phyloP scores from a whole-genome alignment of 2,329 filamentous ascomycete genomes.

The Claviceps sp. region DNA sequence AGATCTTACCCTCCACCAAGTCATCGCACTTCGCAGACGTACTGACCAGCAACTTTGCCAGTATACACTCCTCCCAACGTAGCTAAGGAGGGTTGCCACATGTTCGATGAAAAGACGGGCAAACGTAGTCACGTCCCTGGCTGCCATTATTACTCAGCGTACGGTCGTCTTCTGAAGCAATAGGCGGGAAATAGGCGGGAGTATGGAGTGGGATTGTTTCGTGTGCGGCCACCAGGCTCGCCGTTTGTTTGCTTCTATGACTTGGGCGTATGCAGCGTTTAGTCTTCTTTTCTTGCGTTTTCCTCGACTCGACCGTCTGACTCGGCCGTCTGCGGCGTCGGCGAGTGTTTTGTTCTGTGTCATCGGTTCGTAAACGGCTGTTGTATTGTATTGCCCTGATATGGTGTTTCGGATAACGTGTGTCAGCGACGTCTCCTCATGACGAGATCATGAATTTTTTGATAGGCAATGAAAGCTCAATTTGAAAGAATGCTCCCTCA shows the following conservation, averaged over 20 bases:
- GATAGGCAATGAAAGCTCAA: constrained; percentile 11
- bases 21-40: constrained; percentile 12
- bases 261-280: constrained; percentile 5
- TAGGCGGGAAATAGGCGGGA: constrained; percentile 16
- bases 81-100: constrained; percentile 65
- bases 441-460: constrained; percentile 8
- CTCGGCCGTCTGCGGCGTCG: neutral
- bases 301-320: neutral
- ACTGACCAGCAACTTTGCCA: constrained; percentile 22
- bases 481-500: constrained; percentile 2
- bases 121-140: constrained; percentile 58
- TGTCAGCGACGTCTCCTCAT: constrained; percentile 1
- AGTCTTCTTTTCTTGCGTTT: neutral
- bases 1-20: constrained; percentile 14
- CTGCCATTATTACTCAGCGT: constrained; percentile 57
- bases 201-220: neutral
- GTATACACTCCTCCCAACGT: constrained; percentile 85
- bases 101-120: constrained; percentile 68
- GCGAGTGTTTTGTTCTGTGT: neutral
- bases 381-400: neutral
- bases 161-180: constrained; percentile 35
- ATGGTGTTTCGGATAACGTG: neutral
- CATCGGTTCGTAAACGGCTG: neutral
- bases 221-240: neutral
- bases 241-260: neutral